Conservation (phyloP, 805 yeast genomes). For the Kodamaea lidongshanica region DNA sequence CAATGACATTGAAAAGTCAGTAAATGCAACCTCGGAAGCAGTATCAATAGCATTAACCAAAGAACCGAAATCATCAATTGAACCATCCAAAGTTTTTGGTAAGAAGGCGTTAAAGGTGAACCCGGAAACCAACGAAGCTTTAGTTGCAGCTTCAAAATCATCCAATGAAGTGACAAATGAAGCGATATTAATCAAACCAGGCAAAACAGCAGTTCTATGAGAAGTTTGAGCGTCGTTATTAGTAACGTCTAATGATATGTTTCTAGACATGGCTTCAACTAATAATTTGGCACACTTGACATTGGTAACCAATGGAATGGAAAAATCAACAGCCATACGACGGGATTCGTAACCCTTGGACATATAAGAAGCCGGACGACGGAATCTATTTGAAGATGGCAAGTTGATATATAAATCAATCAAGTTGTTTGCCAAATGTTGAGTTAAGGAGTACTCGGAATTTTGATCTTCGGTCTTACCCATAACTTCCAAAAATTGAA, state of each 20-base stretch:
- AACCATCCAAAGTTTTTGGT: conserved; percentile 63
- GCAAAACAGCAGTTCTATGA: conserved; percentile 72
- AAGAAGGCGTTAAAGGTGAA: conserved; percentile 79
- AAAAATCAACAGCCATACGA: conserved; percentile 99
- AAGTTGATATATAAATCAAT: conserved; percentile 93
- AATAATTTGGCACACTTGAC: conserved; percentile 95
- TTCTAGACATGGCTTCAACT: conserved; percentile 86
- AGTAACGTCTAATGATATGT: conserved; percentile 58
- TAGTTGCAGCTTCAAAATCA: conserved; percentile 63
- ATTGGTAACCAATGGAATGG: conserved; percentile 95
- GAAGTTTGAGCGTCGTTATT: conserved; percentile 87
- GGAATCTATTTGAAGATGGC: conserved; percentile 94
- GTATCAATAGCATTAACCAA: conserved; percentile 57
- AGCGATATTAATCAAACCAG: conserved; percentile 81
- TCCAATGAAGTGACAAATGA: conserved; percentile 69
- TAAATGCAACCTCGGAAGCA: conserved; percentile 56
- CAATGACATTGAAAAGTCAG: conserved; percentile 77
- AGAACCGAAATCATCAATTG: conserved; percentile 59
- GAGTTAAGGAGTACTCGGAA: conserved; percentile 90
- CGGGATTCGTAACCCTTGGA: conserved; percentile 97
- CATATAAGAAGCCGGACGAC: conserved; percentile 98
- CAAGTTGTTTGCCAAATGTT: conserved; percentile 92
- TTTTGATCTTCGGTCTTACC: conserved; percentile 70
- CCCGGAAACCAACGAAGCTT: conserved; percentile 73
- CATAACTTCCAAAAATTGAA: conserved; percentile 88